Evolutionary conservation across 75 land plant genomes (phyloP).

Genomic region (Pinus tabuliformis): DNA sequence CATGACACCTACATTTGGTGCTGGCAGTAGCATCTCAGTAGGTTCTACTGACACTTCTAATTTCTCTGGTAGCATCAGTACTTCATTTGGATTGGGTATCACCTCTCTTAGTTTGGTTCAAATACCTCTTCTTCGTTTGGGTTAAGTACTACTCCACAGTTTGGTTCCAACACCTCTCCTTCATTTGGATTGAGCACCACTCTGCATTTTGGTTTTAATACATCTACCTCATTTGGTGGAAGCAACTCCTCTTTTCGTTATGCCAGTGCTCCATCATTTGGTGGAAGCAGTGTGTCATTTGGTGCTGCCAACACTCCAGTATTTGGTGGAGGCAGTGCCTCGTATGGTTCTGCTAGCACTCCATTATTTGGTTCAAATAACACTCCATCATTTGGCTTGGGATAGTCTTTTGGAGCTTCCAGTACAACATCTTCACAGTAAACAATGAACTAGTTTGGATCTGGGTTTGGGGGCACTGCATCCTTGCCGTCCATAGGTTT

Average conservation of each 20-base stretch:
- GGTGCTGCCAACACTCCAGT: background rate
- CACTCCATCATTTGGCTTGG: background rate
- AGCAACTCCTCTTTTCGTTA: background rate
- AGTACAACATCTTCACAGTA: background rate
- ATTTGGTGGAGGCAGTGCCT: background rate
- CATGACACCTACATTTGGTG: background rate
- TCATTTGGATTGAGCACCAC: slow-evolving; percentile 6
- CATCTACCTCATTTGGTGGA: slow-evolving; percentile 1
- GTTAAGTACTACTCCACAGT: background rate
- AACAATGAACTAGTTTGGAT: background rate
- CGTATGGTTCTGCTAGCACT: background rate
- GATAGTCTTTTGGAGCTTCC: slow-evolving; percentile 10
- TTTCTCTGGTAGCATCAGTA: background rate
- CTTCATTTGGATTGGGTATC: background rate
- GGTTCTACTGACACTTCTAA: background rate
- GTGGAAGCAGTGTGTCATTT: slow-evolving; percentile 4
- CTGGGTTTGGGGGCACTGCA: slow-evolving; percentile 10
- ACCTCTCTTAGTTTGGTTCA: slow-evolving; percentile 5
- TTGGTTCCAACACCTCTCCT: background rate
- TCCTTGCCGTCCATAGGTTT: background rate
- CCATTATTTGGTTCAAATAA: slow-evolving; percentile 1
- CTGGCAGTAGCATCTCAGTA: background rate
- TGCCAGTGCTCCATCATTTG: slow-evolving; percentile 1
- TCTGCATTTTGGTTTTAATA: background rate
- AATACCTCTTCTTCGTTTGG: background rate